Evolutionary conservation across 371 early-diverging fungal species (phyloP), one percentile per base, ranked within the genome.

Genomic region (Mortierella sp.): DNA sequence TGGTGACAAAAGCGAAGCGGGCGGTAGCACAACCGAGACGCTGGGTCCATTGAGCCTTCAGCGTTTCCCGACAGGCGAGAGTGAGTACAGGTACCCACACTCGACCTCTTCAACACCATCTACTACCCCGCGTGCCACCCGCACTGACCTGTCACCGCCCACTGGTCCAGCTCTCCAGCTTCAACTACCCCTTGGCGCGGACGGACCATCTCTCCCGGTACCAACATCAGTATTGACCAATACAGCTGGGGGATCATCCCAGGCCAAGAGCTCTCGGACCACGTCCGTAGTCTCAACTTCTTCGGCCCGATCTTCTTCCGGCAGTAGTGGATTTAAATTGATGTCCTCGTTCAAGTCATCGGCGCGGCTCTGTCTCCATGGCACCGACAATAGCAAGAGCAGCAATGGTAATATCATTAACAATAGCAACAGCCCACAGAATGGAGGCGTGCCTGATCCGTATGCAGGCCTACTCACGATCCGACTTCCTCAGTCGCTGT

Each of bases 281-380:
- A 69, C 73, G 1, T 77, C 79, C 14, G 62, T 68, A 18, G 62
- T 72, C 18, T 76, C 77, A 3, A 57, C 65, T 19, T 61, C 66
- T 50, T 77, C 79, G 72, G 79, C 66, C 72, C 79, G 79, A 65
- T 76, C 77, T 68, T 77, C 79, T 68, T 72, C 79, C 72, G 79
- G 72, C 4, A 72, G 64, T 55, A 64, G 68, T 46, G 69, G 72
- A 64, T 77, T 77, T 62, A 77, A 66, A 50, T 77, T 77, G 37
- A 37, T 37, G 37, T 66, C 19, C 66, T 64, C 73, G 11, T 76
- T 77, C 60, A 77, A 72, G 53, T 72, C 77, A 23, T 64, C 70
- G 37, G 37, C 37, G 37, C 37, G 37, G 68, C 66, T 75, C 45
- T 72, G 72, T 60, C 68, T 37, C 53, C 69, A 72, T 47, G 63